phyloP scores from a whole-genome alignment of 129 eudicot genomes.

The Chrysanthemum makinoi region DNA sequence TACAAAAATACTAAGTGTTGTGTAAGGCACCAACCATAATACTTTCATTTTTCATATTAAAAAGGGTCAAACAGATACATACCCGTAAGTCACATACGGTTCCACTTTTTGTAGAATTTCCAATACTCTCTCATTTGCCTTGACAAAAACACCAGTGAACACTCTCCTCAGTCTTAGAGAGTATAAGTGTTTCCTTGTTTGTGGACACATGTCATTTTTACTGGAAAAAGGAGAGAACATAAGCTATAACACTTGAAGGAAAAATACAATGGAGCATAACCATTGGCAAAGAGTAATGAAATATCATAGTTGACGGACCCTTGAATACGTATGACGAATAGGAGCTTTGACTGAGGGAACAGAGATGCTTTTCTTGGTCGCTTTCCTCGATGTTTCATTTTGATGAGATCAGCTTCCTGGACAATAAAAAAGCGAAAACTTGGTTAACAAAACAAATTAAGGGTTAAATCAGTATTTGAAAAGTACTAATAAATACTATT shows the following conservation, averaged over 20 bases:
- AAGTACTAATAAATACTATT: background rate
- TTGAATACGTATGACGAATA: slow-evolving; percentile 72
- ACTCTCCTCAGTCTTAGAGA: slow-evolving; percentile 63
- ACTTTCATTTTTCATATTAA: background rate
- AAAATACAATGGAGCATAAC: background rate
- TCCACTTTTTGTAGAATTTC: slow-evolving; percentile 68
- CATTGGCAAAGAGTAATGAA: background rate
- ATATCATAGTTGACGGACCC: slow-evolving; percentile 46
- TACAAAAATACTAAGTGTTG: too few relatives aligned
- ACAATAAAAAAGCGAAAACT: background rate
- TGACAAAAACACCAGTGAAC: slow-evolving; percentile 74
- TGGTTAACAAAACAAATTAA: background rate
- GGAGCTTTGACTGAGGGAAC: slow-evolving; percentile 55
- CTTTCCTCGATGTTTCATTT: slow-evolving; percentile 67
- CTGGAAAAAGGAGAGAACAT: slow-evolving; percentile 32
- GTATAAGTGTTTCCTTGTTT: slow-evolving; percentile 57
- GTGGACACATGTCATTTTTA: slow-evolving; percentile 76
- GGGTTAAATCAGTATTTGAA: background rate
- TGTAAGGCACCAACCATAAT: too few relatives aligned
- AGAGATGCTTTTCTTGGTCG: slow-evolving; percentile 30
- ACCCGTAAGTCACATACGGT: slow-evolving; percentile 91
- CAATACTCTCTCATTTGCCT: slow-evolving; percentile 58
- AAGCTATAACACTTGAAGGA: background rate
- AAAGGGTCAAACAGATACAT: slow-evolving; percentile 1
- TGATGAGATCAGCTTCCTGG: slow-evolving; percentile 73